Conservation (phyloP, 345 rosid genomes). For the Brassica carinata region DNA sequence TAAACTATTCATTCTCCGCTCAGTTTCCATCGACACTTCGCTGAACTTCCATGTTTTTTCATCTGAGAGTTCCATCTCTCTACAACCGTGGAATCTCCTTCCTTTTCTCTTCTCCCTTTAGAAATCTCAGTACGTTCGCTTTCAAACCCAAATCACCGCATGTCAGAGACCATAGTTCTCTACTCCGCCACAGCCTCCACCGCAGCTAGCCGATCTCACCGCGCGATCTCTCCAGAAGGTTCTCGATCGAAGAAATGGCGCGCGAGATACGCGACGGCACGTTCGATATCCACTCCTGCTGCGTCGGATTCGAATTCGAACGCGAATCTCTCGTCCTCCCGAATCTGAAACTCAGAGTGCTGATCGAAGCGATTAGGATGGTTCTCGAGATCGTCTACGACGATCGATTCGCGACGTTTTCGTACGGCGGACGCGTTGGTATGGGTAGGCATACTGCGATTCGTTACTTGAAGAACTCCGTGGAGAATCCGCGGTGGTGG, state of each 20-base stretch:
- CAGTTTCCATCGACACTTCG: background rate
- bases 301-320: conserved; percentile 46
- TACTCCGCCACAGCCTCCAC: too few relatives aligned
- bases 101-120: conserved; percentile 35
- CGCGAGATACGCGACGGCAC: conserved; percentile 51
- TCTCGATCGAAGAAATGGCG: conserved; percentile 66
- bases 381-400: conserved; percentile 81
- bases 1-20: background rate
- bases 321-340: conserved; percentile 71
- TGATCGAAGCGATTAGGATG: conserved; percentile 79
- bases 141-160: conserved; percentile 66
- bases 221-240: conserved; percentile 45
- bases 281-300: conserved; percentile 60
- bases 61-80: conserved; percentile 34
- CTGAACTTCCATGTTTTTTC: conserved; percentile 43
- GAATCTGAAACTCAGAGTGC: conserved; percentile 73
- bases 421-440: conserved; percentile 83
- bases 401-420: conserved; percentile 77
- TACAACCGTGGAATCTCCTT: conserved; percentile 24
- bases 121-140: conserved; percentile 32
- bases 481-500: conserved; percentile 90
- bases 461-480: conserved; percentile 72
- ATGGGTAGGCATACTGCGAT: conserved; percentile 96
- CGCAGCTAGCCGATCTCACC: too few relatives aligned
- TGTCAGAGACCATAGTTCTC: too few relatives aligned